Evolutionary conservation across 176 grass and related monocot species (phyloP), one percentile per base, ranked within the genome.

Genomic region (Areca catechu): DNA sequence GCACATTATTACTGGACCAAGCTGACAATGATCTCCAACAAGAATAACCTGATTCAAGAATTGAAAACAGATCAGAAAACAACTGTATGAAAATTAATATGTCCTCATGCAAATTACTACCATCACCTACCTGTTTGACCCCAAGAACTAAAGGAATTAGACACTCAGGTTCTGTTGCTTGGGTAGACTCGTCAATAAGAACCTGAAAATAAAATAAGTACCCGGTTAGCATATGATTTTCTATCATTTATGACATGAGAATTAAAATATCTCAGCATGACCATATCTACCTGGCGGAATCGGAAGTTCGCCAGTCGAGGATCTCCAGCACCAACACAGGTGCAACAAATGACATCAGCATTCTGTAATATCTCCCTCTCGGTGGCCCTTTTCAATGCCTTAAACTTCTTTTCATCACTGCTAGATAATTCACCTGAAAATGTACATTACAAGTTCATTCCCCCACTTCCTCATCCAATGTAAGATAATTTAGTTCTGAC

Each of bases 281-380:
- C 27, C 0, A 29, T 30, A 23, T 52, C 71, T 74, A 98, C 94
- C 66, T 93, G 88, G 24, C 94, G 88, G 67, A 99, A 99, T 58
- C 94, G 88, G 63, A 99, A 99, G 63, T 99, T 99, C 62, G 88
- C 76, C 55, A 99, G 70, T 54, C 94, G 84, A 25, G 94, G 94
- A 58, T 99, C 94, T 77, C 94, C 88, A 77, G 94, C 94, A 78
- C 88, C 94, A 53, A 99, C 94, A 89, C 88, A 99, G 53, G 94
- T 99, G 70, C 88, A 99, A 57, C 88, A 99, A 91, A 99, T 92
- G 49, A 99, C 94, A 89, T 99, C 94, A 66, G 94, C 94, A 76
- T 88, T 99, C 58, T 99, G 94, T 21, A 99, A 72, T 78, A 93
- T 99, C 79, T 99, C 94, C 71, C 94, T 93, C 82, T 99, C 94